Conservation (phyloP, 257 asterid genomes). For the Rhazya stricta region DNA sequence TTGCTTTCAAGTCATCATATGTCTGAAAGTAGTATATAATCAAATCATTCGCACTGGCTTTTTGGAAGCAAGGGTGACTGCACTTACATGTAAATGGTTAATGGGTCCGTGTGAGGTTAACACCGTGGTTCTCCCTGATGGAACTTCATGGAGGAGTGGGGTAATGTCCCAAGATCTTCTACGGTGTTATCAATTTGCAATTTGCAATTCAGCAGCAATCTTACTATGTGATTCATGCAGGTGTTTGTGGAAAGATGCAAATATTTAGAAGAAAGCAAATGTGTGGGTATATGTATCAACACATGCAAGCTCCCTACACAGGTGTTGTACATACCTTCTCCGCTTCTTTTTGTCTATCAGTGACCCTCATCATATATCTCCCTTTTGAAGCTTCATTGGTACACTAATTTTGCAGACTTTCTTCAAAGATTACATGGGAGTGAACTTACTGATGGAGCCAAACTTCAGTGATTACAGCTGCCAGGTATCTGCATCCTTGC, state of each 20-base stretch:
- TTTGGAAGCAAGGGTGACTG: constrained; percentile 84
- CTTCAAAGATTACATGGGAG: constrained; percentile 82
- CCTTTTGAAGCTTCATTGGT: neutral
- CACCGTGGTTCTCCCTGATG: constrained; percentile 59
- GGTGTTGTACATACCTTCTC: constrained; percentile 30
- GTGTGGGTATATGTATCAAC: constrained; percentile 75
- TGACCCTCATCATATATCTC: neutral
- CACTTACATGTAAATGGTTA: constrained; percentile 80
- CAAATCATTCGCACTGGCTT: neutral
- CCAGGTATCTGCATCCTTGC: constrained; percentile 41
- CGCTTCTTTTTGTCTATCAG: constrained; percentile 1
- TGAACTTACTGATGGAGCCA: constrained; percentile 81
- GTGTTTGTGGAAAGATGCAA: constrained; percentile 85
- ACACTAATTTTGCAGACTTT: constrained; percentile 34
- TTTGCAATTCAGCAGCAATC: neutral
- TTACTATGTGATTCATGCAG: constrained; percentile 23
- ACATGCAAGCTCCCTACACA: constrained; percentile 93
- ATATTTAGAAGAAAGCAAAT: constrained; percentile 90
- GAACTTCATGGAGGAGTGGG: constrained; percentile 70
- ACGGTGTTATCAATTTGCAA: neutral
- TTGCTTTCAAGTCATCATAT: neutral
- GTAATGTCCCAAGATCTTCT: constrained; percentile 25
- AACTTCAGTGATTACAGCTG: constrained; percentile 76
- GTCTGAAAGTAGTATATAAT: neutral
- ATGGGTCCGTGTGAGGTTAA: constrained; percentile 80